These are phyloP conservation scores for Candida sp. DNA, from an alignment of 1,139 yeast genomes.

Conservation along the genomic window DNA sequence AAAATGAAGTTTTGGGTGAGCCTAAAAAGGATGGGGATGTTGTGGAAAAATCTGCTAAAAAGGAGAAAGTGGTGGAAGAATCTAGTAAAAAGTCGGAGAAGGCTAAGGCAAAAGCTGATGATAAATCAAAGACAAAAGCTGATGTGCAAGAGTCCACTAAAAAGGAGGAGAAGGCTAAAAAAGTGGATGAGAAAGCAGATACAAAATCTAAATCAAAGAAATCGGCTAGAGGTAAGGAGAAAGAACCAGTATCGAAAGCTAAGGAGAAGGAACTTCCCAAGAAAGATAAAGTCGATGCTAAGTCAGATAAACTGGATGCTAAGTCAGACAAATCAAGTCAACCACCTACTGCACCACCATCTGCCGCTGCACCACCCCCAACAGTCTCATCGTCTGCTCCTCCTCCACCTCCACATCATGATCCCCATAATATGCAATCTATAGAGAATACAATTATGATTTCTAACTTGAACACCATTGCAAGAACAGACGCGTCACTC, in stretches of 20 bases:
- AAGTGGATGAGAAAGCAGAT: slow-evolving; percentile 21
- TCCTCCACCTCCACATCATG: slow-evolving; percentile 12
- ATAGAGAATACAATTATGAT: slow-evolving; percentile 78
- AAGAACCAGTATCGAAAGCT: neutral
- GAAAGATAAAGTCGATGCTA: slow-evolving; percentile 7
- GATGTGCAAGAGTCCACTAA: slow-evolving; percentile 18
- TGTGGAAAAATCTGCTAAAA: neutral
- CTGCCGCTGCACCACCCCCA: slow-evolving; percentile 4
- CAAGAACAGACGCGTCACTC: slow-evolving; percentile 65
- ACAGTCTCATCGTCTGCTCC: slow-evolving; percentile 7
- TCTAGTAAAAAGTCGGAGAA: slow-evolving; percentile 4
- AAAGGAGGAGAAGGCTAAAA: slow-evolving; percentile 20
- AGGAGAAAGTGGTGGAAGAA: neutral
- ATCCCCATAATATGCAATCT: slow-evolving; percentile 48
- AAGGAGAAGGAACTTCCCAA: slow-evolving; percentile 5
- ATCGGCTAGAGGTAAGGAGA: slow-evolving; percentile 4
- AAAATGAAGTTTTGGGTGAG: too few relatives aligned
- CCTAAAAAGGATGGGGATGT: neutral
- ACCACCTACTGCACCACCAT: slow-evolving; percentile 2
- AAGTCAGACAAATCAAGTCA: neutral
- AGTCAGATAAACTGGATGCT: slow-evolving; percentile 4
- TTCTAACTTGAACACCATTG: slow-evolving; percentile 76
- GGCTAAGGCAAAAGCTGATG: slow-evolving; percentile 1
- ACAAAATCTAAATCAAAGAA: slow-evolving; percentile 12
- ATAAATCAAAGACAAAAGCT: slow-evolving; percentile 2